A percentile compares a stretch with the other conserved stretches of the same genome.
phyloP scores from a whole-genome alignment of 805 yeast genomes.

The Wickerhamiella domercqiae region DNA sequence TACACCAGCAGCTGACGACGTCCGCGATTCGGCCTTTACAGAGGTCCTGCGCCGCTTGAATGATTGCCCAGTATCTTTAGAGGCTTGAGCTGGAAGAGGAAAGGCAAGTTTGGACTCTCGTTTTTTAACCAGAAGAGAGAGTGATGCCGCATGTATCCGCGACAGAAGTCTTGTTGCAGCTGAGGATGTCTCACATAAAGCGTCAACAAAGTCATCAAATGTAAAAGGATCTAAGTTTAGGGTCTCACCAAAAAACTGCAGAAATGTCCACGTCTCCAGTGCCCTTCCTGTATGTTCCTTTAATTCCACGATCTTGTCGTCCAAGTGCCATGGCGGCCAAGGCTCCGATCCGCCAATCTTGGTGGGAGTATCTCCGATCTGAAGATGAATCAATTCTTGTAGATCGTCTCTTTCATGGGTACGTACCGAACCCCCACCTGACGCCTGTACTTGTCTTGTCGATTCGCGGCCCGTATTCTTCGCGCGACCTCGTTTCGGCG shows the following conservation, averaged over 20 bases:
- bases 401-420: slow-evolving; percentile 2
- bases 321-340: slow-evolving; percentile 16
- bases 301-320: slow-evolving; percentile 5
- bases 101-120: slow-evolving; percentile 27
- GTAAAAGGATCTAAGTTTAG: slow-evolving; percentile 56
- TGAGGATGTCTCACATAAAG: slow-evolving; percentile 30
- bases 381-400: not conserved
- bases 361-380: slow-evolving; percentile 3
- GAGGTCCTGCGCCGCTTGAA: not conserved
- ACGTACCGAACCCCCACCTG: too few species aligned
- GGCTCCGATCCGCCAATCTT: slow-evolving; percentile 3
- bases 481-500: not conserved
- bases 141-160: slow-evolving; percentile 53
- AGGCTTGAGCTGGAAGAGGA: slow-evolving; percentile 22
- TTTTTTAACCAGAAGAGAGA: slow-evolving; percentile 38
- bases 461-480: not conserved
- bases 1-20: not conserved
- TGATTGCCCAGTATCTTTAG: slow-evolving; percentile 15
- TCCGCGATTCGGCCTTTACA: slow-evolving; percentile 2
- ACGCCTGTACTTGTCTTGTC: not conserved
- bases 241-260: slow-evolving; percentile 53
- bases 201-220: slow-evolving; percentile 60
- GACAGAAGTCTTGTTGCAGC: slow-evolving; percentile 28
- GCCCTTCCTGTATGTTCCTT: slow-evolving; percentile 16
- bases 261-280: slow-evolving; percentile 58